Conservation (phyloP, 2,329 filamentous ascomycete species). For the Exophiala viscosa region DNA sequence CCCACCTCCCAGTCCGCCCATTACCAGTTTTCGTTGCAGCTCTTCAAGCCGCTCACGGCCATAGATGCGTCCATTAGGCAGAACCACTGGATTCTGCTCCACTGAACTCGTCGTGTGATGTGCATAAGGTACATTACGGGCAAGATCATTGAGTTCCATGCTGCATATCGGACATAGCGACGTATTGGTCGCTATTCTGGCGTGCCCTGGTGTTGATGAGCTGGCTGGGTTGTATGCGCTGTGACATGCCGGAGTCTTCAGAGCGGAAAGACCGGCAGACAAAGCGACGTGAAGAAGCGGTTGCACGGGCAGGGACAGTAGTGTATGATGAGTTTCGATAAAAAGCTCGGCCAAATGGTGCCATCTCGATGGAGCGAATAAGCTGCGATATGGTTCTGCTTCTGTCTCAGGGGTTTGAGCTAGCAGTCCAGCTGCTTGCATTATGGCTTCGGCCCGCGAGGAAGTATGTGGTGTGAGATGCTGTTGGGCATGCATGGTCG, state of each 20-base stretch:
- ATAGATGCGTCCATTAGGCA: slow-evolving; percentile 86
- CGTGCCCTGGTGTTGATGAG: slow-evolving; percentile 50
- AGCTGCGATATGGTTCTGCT: slow-evolving; percentile 59
- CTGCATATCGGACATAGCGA: slow-evolving; percentile 93
- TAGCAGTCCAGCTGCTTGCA: slow-evolving; percentile 73
- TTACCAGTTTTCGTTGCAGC: slow-evolving; percentile 69
- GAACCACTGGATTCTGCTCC: slow-evolving; percentile 76
- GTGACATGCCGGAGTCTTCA: slow-evolving; percentile 94
- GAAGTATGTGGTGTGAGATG: slow-evolving; percentile 69
- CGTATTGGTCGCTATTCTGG: slow-evolving; percentile 47
- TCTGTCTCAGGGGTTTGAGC: slow-evolving; percentile 64
- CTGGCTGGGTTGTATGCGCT: slow-evolving; percentile 54
- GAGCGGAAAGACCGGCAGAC: slow-evolving; percentile 82
- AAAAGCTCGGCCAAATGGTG: slow-evolving; percentile 72
- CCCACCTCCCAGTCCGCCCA: slow-evolving; percentile 16
- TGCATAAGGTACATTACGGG: slow-evolving; percentile 84
- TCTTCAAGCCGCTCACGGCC: slow-evolving; percentile 69
- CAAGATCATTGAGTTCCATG: slow-evolving; percentile 88
- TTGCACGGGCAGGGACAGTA: slow-evolving; percentile 75
- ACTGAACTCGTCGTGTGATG: slow-evolving; percentile 93
- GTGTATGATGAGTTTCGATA: slow-evolving; percentile 76
- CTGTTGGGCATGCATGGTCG: slow-evolving; percentile 76
- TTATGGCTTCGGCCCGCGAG: slow-evolving; percentile 65
- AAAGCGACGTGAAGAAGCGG: slow-evolving; percentile 89
- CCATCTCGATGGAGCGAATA: slow-evolving; percentile 76